Percentiles rank a stretch among this genome's conserved stretches.
These are phyloP conservation scores for Naganishia albida DNA, from an alignment of 1,284 basidiomycete species.

Conservation along the genomic window DNA sequence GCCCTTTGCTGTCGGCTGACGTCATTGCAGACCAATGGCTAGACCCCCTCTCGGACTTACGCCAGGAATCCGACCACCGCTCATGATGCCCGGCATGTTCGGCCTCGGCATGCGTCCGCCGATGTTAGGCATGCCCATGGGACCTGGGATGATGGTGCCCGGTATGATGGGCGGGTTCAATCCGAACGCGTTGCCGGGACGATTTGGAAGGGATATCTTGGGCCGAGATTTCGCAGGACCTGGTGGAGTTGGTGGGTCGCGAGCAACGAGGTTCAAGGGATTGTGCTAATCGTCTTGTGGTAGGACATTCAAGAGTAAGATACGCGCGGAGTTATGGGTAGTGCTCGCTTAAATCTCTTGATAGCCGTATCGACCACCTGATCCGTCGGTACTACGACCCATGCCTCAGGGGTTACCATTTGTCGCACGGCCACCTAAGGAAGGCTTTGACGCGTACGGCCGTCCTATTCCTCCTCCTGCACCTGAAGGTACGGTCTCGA, in stretches of 20 bases:
- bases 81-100: slow-evolving; percentile 12
- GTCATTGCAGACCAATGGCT: background rate
- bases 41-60: slow-evolving; percentile 1
- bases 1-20: background rate
- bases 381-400: slow-evolving; percentile 28
- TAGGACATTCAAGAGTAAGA: slow-evolving; percentile 30
- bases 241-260: slow-evolving; percentile 29
- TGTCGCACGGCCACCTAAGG: slow-evolving; percentile 31
- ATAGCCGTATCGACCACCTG: slow-evolving; percentile 33
- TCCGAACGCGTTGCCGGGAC: slow-evolving; percentile 30
- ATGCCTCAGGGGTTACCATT: slow-evolving; percentile 34
- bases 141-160: slow-evolving; percentile 4
- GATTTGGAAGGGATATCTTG: slow-evolving; percentile 33
- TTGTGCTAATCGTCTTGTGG: background rate
- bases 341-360: background rate
- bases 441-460: slow-evolving; percentile 35
- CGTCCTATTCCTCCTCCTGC: slow-evolving; percentile 32
- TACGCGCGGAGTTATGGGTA: background rate
- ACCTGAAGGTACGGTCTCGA: slow-evolving; percentile 25
- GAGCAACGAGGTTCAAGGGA: background rate
- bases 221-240: slow-evolving; percentile 34
- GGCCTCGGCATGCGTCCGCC: slow-evolving; percentile 11
- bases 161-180: slow-evolving; percentile 19
- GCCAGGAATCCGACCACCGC: slow-evolving; percentile 15
- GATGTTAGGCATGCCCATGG: slow-evolving; percentile 15